Percentiles rank a stretch among this genome's conserved stretches.
phyloP scores from a whole-genome alignment of 768 basidiomycete genomes.

The Boletus reticuloceps region DNA sequence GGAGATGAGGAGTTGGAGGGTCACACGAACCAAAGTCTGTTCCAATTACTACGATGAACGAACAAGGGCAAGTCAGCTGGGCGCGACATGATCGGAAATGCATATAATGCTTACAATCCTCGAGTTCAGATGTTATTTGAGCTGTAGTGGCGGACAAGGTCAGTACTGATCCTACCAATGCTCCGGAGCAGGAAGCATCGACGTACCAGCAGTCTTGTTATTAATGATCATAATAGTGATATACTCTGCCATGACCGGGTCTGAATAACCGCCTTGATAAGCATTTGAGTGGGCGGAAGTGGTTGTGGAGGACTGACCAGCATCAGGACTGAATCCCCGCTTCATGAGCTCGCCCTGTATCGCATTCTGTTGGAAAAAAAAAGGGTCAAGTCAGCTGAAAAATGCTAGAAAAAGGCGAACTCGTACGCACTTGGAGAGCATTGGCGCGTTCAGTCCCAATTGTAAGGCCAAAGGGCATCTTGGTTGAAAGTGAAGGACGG shows the following conservation, averaged over 20 bases:
- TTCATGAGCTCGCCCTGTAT: conserved; percentile 80
- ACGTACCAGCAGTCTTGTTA: conserved; percentile 75
- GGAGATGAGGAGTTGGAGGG: conserved; percentile 1
- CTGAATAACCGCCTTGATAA: conserved; percentile 35
- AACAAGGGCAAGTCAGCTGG: conserved; percentile 10
- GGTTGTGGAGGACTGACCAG: conserved; percentile 47
- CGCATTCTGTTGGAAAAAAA: conserved; percentile 48
- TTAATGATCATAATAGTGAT: conserved; percentile 96
- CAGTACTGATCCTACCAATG: neutral
- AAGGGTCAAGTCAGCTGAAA: conserved; percentile 12
- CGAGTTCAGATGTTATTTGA: conserved; percentile 85
- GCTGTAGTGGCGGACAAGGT: conserved; percentile 38
- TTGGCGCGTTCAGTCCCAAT: conserved; percentile 77
- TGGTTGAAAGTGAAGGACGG: conserved; percentile 12
- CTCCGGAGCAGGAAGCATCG: neutral
- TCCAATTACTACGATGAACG: conserved; percentile 57
- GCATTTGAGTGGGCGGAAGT: conserved; percentile 4
- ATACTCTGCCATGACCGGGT: conserved; percentile 91
- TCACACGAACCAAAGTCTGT: conserved; percentile 64
- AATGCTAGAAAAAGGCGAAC: neutral
- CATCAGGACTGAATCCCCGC: conserved; percentile 71
- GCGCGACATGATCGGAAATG: neutral
- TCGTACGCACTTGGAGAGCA: conserved; percentile 57
- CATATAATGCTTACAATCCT: conserved; percentile 56
- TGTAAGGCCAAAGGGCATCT: conserved; percentile 72